A percentile compares a stretch with the other conserved stretches of the same genome.
These are phyloP conservation scores for Ilex asprella DNA, from an alignment of 257 asterid species.

Conservation along the genomic window DNA sequence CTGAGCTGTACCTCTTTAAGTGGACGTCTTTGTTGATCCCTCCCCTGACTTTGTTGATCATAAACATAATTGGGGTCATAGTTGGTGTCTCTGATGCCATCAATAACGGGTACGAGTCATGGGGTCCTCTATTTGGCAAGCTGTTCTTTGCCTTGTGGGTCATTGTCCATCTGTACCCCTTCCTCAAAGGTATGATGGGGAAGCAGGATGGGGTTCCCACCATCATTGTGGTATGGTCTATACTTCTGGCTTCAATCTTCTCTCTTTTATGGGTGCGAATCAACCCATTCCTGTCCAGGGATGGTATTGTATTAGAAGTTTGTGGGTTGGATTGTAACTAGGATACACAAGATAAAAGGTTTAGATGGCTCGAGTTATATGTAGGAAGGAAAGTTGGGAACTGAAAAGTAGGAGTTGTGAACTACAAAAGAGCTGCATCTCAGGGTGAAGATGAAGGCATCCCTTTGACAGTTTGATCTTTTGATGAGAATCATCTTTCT, in stretches of 20 bases:
- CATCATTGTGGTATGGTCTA: slow-evolving; percentile 56
- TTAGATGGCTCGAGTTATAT: slow-evolving; percentile 3
- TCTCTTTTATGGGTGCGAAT: slow-evolving; percentile 64
- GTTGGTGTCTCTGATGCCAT: slow-evolving; percentile 58
- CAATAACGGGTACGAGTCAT: slow-evolving; percentile 48
- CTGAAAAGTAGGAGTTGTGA: slow-evolving; percentile 2
- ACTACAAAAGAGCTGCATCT: not conserved
- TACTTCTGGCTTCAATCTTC: slow-evolving; percentile 56
- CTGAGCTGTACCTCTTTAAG: slow-evolving; percentile 55
- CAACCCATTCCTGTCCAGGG: slow-evolving; percentile 48
- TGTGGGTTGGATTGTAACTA: slow-evolving; percentile 58
- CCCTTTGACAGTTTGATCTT: not conserved
- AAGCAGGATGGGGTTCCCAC: slow-evolving; percentile 51
- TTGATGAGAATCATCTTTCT: not conserved
- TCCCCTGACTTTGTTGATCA: slow-evolving; percentile 45
- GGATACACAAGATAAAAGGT: not conserved
- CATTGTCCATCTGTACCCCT: slow-evolving; percentile 56
- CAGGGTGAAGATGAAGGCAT: not conserved
- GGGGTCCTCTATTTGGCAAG: slow-evolving; percentile 60
- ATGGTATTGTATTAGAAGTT: slow-evolving; percentile 44
- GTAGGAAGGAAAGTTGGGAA: slow-evolving; percentile 6
- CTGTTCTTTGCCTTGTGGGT: slow-evolving; percentile 63
- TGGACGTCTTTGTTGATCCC: slow-evolving; percentile 59
- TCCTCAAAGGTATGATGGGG: slow-evolving; percentile 66
- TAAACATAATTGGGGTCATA: slow-evolving; percentile 48